Percentiles rank a stretch among this genome's conserved stretches.
phyloP scores from a whole-genome alignment of 1,139 yeast species.

The Magnusiomyces tetraspermus region DNA sequence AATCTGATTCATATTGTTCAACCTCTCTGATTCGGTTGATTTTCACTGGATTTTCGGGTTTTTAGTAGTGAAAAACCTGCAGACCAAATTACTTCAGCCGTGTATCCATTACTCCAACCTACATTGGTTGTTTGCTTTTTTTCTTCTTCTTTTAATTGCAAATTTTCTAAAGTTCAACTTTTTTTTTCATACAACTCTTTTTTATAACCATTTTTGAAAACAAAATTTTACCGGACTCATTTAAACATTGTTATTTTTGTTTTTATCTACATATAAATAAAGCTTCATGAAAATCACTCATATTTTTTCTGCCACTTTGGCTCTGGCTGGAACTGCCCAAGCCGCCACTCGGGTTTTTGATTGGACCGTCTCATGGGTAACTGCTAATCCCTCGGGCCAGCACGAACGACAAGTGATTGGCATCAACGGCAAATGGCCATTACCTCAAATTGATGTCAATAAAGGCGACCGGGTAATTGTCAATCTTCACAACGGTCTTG shows the following conservation, averaged over 20 bases:
- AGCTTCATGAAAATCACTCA: neutral
- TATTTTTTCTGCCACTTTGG: neutral
- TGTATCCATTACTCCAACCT: too few species aligned
- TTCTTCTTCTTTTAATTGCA: too few species aligned
- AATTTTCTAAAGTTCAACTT: too few species aligned
- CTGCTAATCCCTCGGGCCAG: constrained; percentile 68
- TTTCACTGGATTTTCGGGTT: too few species aligned
- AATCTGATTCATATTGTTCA: too few species aligned
- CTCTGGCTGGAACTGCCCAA: constrained; percentile 20
- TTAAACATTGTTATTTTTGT: neutral
- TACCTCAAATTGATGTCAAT: constrained; percentile 63
- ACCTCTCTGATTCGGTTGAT: too few species aligned
- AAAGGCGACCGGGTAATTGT: constrained; percentile 70
- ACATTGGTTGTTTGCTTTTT: too few species aligned
- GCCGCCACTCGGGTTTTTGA: constrained; percentile 58
- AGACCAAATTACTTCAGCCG: too few species aligned
- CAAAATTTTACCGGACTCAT: neutral
- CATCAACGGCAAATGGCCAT: constrained; percentile 76
- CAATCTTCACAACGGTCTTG: constrained; percentile 58
- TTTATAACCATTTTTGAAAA: too few species aligned
- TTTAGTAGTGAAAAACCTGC: too few species aligned
- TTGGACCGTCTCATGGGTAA: constrained; percentile 67
- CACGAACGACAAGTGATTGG: constrained; percentile 60
- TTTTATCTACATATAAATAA: neutral
- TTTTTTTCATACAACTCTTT: too few species aligned